phyloP scores from a whole-genome alignment of 2,329 filamentous ascomycete species.

The Kalaharituber pfeilii region DNA sequence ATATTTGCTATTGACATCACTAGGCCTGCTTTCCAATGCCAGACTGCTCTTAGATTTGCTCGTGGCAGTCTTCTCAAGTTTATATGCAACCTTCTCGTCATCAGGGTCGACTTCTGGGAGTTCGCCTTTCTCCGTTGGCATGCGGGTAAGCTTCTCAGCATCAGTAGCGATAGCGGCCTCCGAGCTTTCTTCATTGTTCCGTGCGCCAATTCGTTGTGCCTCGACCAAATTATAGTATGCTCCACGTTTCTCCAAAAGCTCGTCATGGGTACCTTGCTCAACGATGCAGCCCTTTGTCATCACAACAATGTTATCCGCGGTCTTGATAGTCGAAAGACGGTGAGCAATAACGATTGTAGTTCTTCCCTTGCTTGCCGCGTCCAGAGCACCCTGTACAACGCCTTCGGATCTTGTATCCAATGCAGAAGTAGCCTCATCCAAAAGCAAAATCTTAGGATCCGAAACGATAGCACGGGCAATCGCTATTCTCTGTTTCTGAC shows the following conservation, averaged over 20 bases:
- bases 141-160: slow-evolving; percentile 26
- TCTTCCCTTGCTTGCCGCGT: slow-evolving; percentile 65
- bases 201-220: slow-evolving; percentile 61
- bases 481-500: slow-evolving; percentile 95
- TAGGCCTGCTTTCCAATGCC: slow-evolving; percentile 41
- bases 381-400: slow-evolving; percentile 80
- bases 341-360: slow-evolving; percentile 96
- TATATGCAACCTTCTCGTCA: slow-evolving; percentile 40
- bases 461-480: slow-evolving; percentile 29
- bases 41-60: slow-evolving; percentile 49
- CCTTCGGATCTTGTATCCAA: slow-evolving; percentile 90
- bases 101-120: slow-evolving; percentile 38
- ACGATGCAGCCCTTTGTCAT: slow-evolving; percentile 73
- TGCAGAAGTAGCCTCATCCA: slow-evolving; percentile 88
- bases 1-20: slow-evolving; percentile 42
- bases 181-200: slow-evolving; percentile 28
- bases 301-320: slow-evolving; percentile 90
- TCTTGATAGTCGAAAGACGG: slow-evolving; percentile 80
- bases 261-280: slow-evolving; percentile 78
- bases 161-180: slow-evolving; percentile 21
- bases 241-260: slow-evolving; percentile 49
- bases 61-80: slow-evolving; percentile 39
- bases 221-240: slow-evolving; percentile 76
- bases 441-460: slow-evolving; percentile 48
- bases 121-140: slow-evolving; percentile 22